Evolutionary conservation across 441 rosid genomes (phyloP), one percentile per base, ranked within the genome.

Genomic region (Syzygium syzygioides): DNA sequence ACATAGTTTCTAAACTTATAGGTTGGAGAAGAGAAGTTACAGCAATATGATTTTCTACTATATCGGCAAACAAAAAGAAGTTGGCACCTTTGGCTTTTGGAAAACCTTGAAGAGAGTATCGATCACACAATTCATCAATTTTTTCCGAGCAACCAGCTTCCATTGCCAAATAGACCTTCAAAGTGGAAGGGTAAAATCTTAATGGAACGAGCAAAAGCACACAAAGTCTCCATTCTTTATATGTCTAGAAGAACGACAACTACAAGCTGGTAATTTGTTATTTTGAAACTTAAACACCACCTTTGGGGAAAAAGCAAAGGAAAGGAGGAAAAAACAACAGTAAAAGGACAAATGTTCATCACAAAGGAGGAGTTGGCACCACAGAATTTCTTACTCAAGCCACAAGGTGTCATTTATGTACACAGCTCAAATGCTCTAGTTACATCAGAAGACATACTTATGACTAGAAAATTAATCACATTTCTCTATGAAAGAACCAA

Each of bases 101-200:
- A 91, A 97, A 95, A 59, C 96, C 96, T 92, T 95, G 92, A 88
- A 98, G 98, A 87, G 96, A 94, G 93, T 95, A 95, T 66, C 95
- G 95, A 86, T 92, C 91, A 91, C 99, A 95, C 71, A 98, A 94
- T 90, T 97, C 99, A 91, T 94, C 95, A 90, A 98, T 98, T 93
- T 98, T 98, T 95, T 98, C 99, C 2, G 88, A 80, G 92, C 96
- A 98, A 87, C 99, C 97, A 90, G 99, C 98, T 95, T 98, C 99
- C 99, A 96, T 94, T 85, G 99, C 99, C 95, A 98, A 91, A 94
- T 94, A 94, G 90, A 98, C 98, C 99, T 98, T 30, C 79, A 48
- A 85, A 85, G 37, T 55, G 55, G 60, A 88, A 87, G 90, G 86
- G 25, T 4, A 83, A 86, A 89, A 86, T 71, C 83, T 71, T 71